Base-by-base conservation (phyloP, 805 yeast genomes). In the Isabelozyma rhagii region DNA sequence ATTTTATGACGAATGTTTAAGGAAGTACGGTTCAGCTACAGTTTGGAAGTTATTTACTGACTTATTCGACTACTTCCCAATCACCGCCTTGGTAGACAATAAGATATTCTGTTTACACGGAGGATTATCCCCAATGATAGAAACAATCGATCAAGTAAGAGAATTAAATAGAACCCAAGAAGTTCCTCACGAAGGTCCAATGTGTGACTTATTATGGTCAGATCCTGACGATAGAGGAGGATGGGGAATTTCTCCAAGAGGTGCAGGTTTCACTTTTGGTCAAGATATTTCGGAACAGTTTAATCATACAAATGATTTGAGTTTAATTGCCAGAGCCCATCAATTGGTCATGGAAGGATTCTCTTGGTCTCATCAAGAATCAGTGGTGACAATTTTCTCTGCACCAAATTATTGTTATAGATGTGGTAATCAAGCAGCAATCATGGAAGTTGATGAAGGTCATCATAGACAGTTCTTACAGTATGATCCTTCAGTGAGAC, bases 181-280 rank as follows among this genome's bases (percentile, higher is more conserved):
- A 73, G 97, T 92, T 44, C 97, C 97, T 40, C 97, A 91, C 64
- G 97, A 92, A 68, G 97, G 97, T 42, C 96, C 97, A 54, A 90
- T 92, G 97, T 92, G 97, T 73, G 97, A 92, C 68, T 77, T 92
- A 61, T 76, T 92, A 57, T 92, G 97, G 97, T 89, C 96, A 3
- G 97, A 92, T 69, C 97, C 97, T 28, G 97, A 92, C 68, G 97
- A 92, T 69, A 80, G 97, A 66, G 97, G 96, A 59, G 97, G 97
- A 61, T 92, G 97, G 97, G 97, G 97, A 55, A 89, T 92, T 57
- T 86, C 94, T 64, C 97, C 97, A 69, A 84, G 97, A 82, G 97
- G 97, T 77, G 97, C 97, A 54, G 97, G 97, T 69, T 92, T 88
- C 85, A 89, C 97, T 63, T 92, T 92, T 81, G 97, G 97, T 60